A percentile compares a stretch with the other conserved stretches of the same genome.
phyloP scores from a whole-genome alignment of 2,329 filamentous ascomycete genomes.

The Zasmidium citrigriseum region DNA sequence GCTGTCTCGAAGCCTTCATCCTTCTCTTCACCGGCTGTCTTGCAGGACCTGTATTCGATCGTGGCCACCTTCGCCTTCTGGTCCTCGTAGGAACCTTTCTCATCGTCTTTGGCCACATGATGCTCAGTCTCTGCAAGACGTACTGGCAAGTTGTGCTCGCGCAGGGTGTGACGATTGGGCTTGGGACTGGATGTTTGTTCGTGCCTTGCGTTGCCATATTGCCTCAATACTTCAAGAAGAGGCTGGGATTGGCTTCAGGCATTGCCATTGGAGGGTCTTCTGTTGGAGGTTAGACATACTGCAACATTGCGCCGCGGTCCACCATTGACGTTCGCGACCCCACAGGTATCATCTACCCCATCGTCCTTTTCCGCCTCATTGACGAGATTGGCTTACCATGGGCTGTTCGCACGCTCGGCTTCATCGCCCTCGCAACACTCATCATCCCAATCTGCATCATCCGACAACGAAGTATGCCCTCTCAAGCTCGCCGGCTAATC shows the following conservation, averaged over 20 bases:
- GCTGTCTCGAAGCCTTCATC: slow-evolving; percentile 42
- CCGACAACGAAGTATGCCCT: not conserved
- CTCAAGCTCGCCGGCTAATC: slow-evolving; percentile 38
- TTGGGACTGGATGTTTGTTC: slow-evolving; percentile 3
- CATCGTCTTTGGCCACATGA: slow-evolving; percentile 11
- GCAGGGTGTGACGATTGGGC: slow-evolving; percentile 10
- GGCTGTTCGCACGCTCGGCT: slow-evolving; percentile 2
- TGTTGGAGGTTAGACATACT: not conserved
- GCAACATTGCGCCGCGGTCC: too few species aligned
- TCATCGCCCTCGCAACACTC: not conserved
- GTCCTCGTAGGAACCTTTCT: slow-evolving; percentile 7
- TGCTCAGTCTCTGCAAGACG: slow-evolving; percentile 5
- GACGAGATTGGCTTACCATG: not conserved
- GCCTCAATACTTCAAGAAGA: slow-evolving; percentile 55
- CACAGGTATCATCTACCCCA: not conserved
- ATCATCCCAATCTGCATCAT: not conserved
- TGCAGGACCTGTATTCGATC: slow-evolving; percentile 8
- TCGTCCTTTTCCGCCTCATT: not conserved
- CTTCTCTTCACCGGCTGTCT: slow-evolving; percentile 38
- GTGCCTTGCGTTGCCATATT: slow-evolving; percentile 29
- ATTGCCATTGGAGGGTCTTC: slow-evolving; percentile 37
- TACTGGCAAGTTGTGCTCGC: slow-evolving; percentile 13
- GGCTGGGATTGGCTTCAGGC: slow-evolving; percentile 59
- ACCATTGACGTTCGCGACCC: not conserved
- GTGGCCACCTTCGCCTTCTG: slow-evolving; percentile 5